Base-by-base conservation (phyloP, 169 alveolate species). In the Plasmodium inui region DNA sequence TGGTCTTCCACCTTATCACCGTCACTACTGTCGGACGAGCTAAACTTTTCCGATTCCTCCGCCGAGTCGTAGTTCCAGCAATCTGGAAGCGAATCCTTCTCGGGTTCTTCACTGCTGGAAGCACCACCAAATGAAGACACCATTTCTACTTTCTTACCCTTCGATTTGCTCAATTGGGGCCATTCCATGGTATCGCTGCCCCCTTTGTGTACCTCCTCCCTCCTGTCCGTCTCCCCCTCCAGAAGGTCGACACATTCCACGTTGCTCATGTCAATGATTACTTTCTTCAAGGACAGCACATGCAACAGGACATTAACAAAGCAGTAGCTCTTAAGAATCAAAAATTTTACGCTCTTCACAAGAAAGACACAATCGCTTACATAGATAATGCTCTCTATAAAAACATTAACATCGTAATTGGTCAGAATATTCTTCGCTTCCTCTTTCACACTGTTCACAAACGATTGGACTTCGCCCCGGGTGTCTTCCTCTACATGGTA, bases 221-320 rank as follows among this genome's bases (percentile, higher is more conserved):
- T n/a, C 28, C n/a, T 41, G 7, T 76, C 83, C 67, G 55, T 76
- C 6, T 84, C 7, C 76, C 28, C 55, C 19, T 28, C 41, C 2
- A 28, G 37, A n/a, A 28, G 50, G 57, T 19, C 30, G 0, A 86
- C 5, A 53, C 39, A 74, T 50, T 53, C 55, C 53, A 26, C 72
- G 67, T 74, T n/a, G 30, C 71, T 73, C 93, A 86, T 86, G 6
- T 86, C 93, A 7, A 78, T 73, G 26, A 86, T 28, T 0, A 86
- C 41, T 22, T 70, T 53, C 22, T 32, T 76, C 26, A 70, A 50
- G 9, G 93, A 78, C 41, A 74, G 41, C 12, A 76, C 70, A 44
- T 86, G 93, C n/a, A 61, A 37, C 46, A 86, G 19, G 10, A 57
- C 81, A 74, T 86, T 86, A 86, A 86, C 61, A 86, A 74, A 86